Evolutionary conservation across 23 red algal genomes (phyloP).

Genomic region (Gracilaria gracilis): DNA sequence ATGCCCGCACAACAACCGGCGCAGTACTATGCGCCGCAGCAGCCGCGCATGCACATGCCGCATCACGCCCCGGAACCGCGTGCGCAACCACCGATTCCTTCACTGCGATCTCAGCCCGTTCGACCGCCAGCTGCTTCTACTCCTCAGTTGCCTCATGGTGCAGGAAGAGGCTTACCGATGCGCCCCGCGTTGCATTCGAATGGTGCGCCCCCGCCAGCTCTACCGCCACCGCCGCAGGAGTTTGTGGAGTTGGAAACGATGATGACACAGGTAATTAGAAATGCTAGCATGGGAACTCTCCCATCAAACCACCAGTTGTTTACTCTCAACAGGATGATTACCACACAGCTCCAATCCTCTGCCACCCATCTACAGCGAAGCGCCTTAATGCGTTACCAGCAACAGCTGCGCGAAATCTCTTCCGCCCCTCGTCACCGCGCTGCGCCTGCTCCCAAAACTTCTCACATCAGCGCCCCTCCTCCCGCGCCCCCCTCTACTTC

Average conservation of each 20-base stretch:
- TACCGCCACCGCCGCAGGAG: conserved; percentile 12
- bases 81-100: background rate
- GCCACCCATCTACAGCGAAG: conserved; percentile 20
- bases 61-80: background rate
- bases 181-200: conserved; percentile 4
- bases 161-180: background rate
- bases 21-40: background rate
- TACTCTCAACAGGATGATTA: conserved; percentile 66
- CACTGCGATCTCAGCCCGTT: conserved; percentile 5
- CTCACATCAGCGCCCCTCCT: conserved; percentile 18
- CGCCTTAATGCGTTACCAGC: conserved; percentile 41
- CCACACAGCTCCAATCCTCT: conserved; percentile 44
- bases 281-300: conserved; percentile 64
- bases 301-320: conserved; percentile 68
- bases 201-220: background rate
- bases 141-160: background rate
- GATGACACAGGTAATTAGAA: conserved; percentile 66
- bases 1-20: conserved; percentile 3
- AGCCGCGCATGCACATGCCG: conserved; percentile 9
- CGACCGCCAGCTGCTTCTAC: background rate
- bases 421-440: conserved; percentile 10
- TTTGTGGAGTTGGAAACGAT: conserved; percentile 41
- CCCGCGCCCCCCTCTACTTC: conserved; percentile 14
- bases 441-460: background rate
- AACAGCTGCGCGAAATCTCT: conserved; percentile 54